These are phyloP conservation scores for Aureoboletus auriporus DNA, from an alignment of 768 basidiomycete genomes.

Conservation along the genomic window DNA sequence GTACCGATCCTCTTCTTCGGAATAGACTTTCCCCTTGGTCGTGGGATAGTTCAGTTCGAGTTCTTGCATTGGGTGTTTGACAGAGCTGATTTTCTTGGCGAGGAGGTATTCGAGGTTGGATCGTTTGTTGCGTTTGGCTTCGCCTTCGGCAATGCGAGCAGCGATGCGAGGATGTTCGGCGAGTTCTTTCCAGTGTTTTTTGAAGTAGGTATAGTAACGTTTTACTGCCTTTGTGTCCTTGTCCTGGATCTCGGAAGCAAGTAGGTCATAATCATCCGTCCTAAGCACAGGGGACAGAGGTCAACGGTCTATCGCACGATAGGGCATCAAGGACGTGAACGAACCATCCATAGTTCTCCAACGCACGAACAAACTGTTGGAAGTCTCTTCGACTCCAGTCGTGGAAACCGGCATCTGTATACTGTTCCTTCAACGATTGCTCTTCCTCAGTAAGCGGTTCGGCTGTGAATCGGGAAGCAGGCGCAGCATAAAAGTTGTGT, in stretches of 20 bases:
- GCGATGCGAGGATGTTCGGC: slow-evolving; percentile 59
- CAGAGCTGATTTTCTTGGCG: slow-evolving; percentile 75
- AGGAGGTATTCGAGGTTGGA: slow-evolving; percentile 78
- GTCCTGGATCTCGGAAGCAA: slow-evolving; percentile 81
- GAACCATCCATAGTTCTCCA: slow-evolving; percentile 81
- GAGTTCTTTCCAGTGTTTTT: slow-evolving; percentile 80
- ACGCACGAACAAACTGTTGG: slow-evolving; percentile 80
- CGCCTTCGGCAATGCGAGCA: slow-evolving; percentile 68
- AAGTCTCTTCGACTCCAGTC: slow-evolving; percentile 94
- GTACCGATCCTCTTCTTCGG: slow-evolving; percentile 96
- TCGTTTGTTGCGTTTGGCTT: slow-evolving; percentile 84
- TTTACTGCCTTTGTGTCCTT: slow-evolving; percentile 78
- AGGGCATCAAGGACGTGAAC: slow-evolving; percentile 16
- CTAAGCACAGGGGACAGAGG: slow-evolving; percentile 28
- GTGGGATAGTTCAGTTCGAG: slow-evolving; percentile 93
- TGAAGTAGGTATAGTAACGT: slow-evolving; percentile 79
- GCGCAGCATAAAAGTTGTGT: neutral
- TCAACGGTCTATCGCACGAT: neutral
- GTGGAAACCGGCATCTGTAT: slow-evolving; percentile 75
- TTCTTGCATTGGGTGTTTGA: slow-evolving; percentile 93
- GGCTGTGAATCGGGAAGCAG: slow-evolving; percentile 42
- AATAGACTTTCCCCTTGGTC: slow-evolving; percentile 95
- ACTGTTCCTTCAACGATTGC: slow-evolving; percentile 71
- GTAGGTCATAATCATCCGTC: slow-evolving; percentile 60
- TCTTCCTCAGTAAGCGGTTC: slow-evolving; percentile 92